A percentile compares a stretch with the other conserved stretches of the same genome.
phyloP scores from a whole-genome alignment of 768 basidiomycete species.

The Leucosporidium creatinivorum region DNA sequence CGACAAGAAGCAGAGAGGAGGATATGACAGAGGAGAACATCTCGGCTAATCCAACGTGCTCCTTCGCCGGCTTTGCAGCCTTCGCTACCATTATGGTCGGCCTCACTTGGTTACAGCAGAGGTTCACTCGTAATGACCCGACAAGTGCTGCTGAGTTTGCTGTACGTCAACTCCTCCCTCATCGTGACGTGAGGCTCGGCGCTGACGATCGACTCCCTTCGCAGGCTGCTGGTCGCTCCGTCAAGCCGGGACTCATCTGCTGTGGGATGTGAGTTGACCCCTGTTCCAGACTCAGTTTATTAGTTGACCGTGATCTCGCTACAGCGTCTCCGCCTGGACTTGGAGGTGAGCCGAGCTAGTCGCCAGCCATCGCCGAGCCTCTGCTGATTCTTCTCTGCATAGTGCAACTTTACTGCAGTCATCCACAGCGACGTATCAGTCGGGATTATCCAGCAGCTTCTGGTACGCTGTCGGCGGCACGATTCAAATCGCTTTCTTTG shows the following conservation, averaged over 20 bases:
- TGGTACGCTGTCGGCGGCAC: constrained; percentile 50
- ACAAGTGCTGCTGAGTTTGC: constrained; percentile 54
- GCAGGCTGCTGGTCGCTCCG: constrained; percentile 47
- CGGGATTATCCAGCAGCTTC: constrained; percentile 71
- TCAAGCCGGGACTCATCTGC: constrained; percentile 87
- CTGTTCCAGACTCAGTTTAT: constrained; percentile 54
- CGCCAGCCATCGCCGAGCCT: constrained; percentile 22
- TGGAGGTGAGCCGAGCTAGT: constrained; percentile 25
- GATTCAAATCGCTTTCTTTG: constrained; percentile 79
- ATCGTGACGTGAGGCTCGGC: not conserved
- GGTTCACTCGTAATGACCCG: constrained; percentile 38
- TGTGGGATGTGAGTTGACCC: constrained; percentile 56
- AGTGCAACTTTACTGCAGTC: constrained; percentile 54
- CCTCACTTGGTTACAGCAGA: constrained; percentile 69
- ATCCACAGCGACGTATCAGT: constrained; percentile 76
- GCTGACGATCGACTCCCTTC: not conserved
- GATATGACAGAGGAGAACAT: no score
- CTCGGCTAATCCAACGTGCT: not conserved
- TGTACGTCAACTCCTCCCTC: not conserved
- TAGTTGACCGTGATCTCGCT: constrained; percentile 39
- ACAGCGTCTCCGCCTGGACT: constrained; percentile 19
- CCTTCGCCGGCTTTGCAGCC: not conserved
- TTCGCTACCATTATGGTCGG: constrained; percentile 41
- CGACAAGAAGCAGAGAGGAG: no score
- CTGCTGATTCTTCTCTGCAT: constrained; percentile 9